Conservation (phyloP, 371 early-diverging fungal genomes). For the Mucor lusitanicus region DNA sequence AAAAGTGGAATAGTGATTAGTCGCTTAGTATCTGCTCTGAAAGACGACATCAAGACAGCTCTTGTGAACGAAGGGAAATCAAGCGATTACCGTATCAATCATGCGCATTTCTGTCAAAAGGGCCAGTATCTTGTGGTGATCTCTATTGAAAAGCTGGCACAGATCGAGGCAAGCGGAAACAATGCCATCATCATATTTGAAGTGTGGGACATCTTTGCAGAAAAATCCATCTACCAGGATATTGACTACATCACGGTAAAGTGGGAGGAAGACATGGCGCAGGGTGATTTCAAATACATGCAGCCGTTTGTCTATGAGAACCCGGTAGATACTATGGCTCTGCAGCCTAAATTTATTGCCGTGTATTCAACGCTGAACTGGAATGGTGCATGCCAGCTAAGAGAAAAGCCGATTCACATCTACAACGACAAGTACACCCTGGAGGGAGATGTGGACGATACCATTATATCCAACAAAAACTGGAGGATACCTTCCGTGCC, state of each 20-base stretch:
- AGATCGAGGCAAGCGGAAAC: background rate
- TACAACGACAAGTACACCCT: background rate
- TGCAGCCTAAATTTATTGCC: background rate
- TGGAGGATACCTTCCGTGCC: no score
- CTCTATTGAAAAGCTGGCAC: background rate
- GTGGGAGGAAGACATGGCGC: background rate
- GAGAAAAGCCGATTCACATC: no score
- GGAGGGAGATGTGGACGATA: background rate
- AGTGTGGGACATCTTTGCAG: conserved; percentile 1
- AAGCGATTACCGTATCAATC: background rate
- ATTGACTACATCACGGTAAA: background rate
- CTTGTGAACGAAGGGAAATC: background rate
- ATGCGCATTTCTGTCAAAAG: background rate
- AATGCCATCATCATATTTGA: background rate
- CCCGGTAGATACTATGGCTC: no score
- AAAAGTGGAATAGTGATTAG: conserved; percentile 1
- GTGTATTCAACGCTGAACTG: background rate
- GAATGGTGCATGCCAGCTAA: no score
- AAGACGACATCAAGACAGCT: background rate
- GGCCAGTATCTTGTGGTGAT: background rate
- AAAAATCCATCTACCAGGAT: background rate
- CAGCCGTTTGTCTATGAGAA: background rate
- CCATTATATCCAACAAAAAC: no score
- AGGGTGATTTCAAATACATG: background rate
- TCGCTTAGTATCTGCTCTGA: no score